These are phyloP conservation scores for Ophiostoma montium DNA, from an alignment of 2,329 filamentous ascomycete species.

Conservation along the genomic window DNA sequence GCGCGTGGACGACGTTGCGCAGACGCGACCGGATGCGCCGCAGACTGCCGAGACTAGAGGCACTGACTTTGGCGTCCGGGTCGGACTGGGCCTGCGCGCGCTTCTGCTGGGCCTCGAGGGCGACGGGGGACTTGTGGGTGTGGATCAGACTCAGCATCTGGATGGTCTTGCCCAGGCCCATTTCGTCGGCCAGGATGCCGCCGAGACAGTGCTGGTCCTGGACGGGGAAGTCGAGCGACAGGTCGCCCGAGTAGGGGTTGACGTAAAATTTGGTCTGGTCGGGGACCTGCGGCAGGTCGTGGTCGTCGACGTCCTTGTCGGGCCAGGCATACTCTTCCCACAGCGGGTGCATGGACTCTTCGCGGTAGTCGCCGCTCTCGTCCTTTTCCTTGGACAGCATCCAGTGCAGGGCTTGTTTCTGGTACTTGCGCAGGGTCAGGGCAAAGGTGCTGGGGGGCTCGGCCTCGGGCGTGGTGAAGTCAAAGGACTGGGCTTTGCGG, in stretches of 20 bases:
- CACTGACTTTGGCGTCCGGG: conserved; percentile 10
- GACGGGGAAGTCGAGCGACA: conserved; percentile 79
- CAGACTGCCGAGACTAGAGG: conserved; percentile 42
- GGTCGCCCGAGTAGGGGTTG: conserved; percentile 90
- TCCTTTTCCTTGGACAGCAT: conserved; percentile 91
- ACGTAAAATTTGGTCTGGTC: conserved; percentile 72
- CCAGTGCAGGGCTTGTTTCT: conserved; percentile 91
- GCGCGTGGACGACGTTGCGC: conserved; percentile 49
- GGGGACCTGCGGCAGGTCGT: conserved; percentile 50
- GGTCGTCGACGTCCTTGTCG: conserved; percentile 70
- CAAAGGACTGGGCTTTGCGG: conserved; percentile 91
- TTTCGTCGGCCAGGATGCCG: conserved; percentile 88
- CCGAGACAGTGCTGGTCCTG: conserved; percentile 93
- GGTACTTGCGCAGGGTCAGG: conserved; percentile 77
- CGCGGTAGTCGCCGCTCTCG: conserved; percentile 42
- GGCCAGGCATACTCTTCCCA: conserved; percentile 97
- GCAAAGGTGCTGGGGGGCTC: conserved; percentile 71
- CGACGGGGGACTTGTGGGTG: conserved; percentile 53
- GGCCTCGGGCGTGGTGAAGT: conserved; percentile 79
- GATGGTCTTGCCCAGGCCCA: conserved; percentile 96
- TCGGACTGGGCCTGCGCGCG: conserved; percentile 8
- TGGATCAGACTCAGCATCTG: conserved; percentile 95
- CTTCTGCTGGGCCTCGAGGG: conserved; percentile 24
- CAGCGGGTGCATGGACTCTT: conserved; percentile 76
- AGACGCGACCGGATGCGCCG: conserved; percentile 21